Evolutionary conservation across 192 early-diverging fungal genomes (phyloP).

Genomic region (Paraglomus occultum): DNA sequence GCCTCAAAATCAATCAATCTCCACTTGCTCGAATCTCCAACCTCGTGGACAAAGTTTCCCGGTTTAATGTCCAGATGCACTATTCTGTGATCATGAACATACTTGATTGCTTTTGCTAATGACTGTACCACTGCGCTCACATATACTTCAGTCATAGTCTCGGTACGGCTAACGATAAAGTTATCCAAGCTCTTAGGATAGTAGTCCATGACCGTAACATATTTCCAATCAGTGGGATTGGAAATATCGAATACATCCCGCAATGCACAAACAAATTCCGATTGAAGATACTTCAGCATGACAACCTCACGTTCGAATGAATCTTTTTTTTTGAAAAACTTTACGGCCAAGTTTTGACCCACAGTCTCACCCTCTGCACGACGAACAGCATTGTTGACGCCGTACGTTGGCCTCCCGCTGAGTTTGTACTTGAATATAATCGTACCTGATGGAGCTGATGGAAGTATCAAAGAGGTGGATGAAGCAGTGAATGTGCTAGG

Average conservation of each 20-base stretch:
- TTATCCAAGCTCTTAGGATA: neutral
- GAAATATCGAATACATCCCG: neutral
- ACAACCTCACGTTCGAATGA: conserved; percentile 2
- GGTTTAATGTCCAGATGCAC: conserved; percentile 25
- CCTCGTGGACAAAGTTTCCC: conserved; percentile 23
- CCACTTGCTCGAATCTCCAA: conserved; percentile 31
- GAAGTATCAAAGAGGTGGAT: neutral
- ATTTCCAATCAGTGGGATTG: neutral
- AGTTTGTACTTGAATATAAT: conserved; percentile 4
- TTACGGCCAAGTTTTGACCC: neutral
- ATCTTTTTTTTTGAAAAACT: neutral
- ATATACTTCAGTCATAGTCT: neutral
- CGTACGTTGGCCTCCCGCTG: neutral
- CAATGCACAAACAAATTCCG: neutral
- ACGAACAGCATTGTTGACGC: neutral
- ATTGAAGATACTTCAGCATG: conserved; percentile 3
- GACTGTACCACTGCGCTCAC: neutral
- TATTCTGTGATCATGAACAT: conserved; percentile 13
- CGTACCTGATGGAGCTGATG: neutral
- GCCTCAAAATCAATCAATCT: conserved; percentile 57
- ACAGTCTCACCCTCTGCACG: neutral
- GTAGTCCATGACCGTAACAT: neutral
- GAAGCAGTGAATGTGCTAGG: neutral
- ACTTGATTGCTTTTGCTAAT: conserved; percentile 16
- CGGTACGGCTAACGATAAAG: conserved; percentile 10